These are phyloP conservation scores for Gossypium herbaceum DNA, from an alignment of 345 rosid genomes.

Conservation along the genomic window DNA sequence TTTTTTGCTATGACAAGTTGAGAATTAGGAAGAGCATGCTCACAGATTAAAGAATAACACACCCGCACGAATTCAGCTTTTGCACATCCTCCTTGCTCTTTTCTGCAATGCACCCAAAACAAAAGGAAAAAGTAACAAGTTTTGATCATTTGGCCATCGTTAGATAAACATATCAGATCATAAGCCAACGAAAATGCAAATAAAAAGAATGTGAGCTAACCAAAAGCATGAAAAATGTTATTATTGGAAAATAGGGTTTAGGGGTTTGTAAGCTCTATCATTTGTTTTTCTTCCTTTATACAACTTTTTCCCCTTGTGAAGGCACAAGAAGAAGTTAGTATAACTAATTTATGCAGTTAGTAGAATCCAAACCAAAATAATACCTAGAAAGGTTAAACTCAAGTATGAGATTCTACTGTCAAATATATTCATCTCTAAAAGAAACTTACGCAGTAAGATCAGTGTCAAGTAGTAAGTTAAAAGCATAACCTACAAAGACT, in stretches of 20 bases:
- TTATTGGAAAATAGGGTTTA: background rate
- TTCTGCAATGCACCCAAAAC: constrained; percentile 21
- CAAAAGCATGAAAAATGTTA: background rate
- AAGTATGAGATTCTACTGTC: background rate
- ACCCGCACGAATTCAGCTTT: constrained; percentile 32
- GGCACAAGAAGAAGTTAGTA: background rate
- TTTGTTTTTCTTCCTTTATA: no score
- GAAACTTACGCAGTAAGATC: background rate
- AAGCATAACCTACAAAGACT: background rate
- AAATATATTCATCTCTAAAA: background rate
- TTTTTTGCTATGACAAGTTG: background rate
- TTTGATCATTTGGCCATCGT: no score
- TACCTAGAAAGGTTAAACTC: background rate
- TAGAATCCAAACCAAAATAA: background rate
- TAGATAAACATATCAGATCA: background rate
- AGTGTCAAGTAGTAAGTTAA: background rate
- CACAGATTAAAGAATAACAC: constrained; percentile 27
- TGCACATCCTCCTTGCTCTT: constrained; percentile 28
- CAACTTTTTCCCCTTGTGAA: background rate
- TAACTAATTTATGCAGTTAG: background rate
- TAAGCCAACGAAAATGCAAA: background rate
- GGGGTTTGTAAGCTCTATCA: background rate
- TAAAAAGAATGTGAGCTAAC: no score
- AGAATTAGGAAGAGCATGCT: background rate
- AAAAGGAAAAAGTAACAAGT: background rate